Evolutionary conservation across 192 early-diverging fungal genomes (phyloP).

Genomic region (Gaertneriomyces semiglobifer): DNA sequence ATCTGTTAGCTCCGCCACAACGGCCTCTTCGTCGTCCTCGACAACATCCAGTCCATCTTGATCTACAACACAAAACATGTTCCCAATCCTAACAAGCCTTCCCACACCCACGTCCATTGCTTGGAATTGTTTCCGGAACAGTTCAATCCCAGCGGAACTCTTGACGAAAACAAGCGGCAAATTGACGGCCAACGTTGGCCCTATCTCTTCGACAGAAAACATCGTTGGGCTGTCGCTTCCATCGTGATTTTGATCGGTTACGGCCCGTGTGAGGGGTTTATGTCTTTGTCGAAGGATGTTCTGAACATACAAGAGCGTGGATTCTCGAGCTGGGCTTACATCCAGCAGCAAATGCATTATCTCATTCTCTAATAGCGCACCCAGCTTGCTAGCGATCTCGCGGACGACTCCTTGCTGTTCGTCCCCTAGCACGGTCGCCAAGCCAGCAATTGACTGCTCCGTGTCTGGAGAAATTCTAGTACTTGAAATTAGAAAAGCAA

Average conservation of each 20-base stretch:
- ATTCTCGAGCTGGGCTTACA: slow-evolving; percentile 50
- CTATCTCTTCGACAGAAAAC: slow-evolving; percentile 40
- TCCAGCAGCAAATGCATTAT: slow-evolving; percentile 67
- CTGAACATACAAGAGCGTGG: slow-evolving; percentile 28
- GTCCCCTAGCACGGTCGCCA: slow-evolving; percentile 24
- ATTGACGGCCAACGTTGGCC: slow-evolving; percentile 36
- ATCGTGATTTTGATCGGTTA: slow-evolving; percentile 21
- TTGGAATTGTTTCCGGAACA: slow-evolving; percentile 19
- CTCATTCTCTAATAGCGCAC: slow-evolving; percentile 69
- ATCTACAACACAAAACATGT: slow-evolving; percentile 17
- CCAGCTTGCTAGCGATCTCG: slow-evolving; percentile 54
- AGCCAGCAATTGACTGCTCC: slow-evolving; percentile 23
- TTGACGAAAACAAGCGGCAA: slow-evolving; percentile 48
- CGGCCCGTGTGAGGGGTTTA: neutral
- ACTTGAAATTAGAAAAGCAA: too few species aligned
- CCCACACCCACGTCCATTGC: slow-evolving; percentile 29
- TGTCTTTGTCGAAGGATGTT: slow-evolving; percentile 30
- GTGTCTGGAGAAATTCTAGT: neutral
- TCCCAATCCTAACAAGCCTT: slow-evolving; percentile 5
- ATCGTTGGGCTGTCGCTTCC: slow-evolving; percentile 37
- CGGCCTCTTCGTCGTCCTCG: neutral
- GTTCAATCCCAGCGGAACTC: slow-evolving; percentile 34
- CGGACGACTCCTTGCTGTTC: slow-evolving; percentile 59
- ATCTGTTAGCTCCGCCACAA: neutral
- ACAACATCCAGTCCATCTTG: neutral